A percentile compares a stretch with the other conserved stretches of the same genome.
Conservation (phyloP, 2,329 filamentous ascomycete species). For the Mycosphaerelloides madeirae region DNA sequence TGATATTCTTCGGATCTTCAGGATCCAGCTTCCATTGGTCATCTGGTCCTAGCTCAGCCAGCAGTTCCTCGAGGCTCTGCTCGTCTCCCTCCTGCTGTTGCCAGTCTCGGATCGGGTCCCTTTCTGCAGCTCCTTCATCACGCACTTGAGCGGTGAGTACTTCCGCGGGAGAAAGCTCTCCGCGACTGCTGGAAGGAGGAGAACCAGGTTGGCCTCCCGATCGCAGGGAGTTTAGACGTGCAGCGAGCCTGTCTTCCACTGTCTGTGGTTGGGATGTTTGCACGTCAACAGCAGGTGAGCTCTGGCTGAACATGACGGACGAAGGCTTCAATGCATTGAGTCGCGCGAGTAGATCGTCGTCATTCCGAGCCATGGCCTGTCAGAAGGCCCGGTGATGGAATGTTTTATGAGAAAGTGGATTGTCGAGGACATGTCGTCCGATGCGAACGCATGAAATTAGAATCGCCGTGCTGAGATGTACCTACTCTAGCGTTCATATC, state of each 20-base stretch:
- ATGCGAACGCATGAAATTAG: too few relatives aligned
- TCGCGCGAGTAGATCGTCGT: conserved; percentile 44
- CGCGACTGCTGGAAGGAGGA: neutral
- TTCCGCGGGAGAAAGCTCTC: conserved; percentile 3
- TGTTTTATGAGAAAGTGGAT: too few relatives aligned
- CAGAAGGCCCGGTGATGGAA: too few relatives aligned
- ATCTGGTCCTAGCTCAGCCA: conserved; percentile 38
- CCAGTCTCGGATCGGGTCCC: conserved; percentile 26
- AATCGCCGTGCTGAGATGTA: too few relatives aligned
- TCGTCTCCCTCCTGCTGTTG: conserved; percentile 40
- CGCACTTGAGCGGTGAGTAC: conserved; percentile 14
- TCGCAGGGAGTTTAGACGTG: conserved; percentile 30
- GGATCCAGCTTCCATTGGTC: conserved; percentile 39
- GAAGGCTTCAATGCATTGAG: conserved; percentile 47
- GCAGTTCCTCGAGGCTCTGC: conserved; percentile 43
- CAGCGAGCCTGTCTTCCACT: conserved; percentile 29
- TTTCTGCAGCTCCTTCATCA: conserved; percentile 20
- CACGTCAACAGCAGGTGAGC: conserved; percentile 20
- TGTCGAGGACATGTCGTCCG: too few relatives aligned
- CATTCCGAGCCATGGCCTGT: conserved; percentile 27
- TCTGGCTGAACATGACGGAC: conserved; percentile 32
- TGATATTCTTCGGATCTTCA: conserved; percentile 40
- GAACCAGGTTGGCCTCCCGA: conserved; percentile 7
- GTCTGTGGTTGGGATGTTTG: conserved; percentile 20
- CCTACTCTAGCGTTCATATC: too few relatives aligned